Evolutionary conservation across 169 alveolate genomes (phyloP).

Genomic region (Perkinsus olseni): DNA sequence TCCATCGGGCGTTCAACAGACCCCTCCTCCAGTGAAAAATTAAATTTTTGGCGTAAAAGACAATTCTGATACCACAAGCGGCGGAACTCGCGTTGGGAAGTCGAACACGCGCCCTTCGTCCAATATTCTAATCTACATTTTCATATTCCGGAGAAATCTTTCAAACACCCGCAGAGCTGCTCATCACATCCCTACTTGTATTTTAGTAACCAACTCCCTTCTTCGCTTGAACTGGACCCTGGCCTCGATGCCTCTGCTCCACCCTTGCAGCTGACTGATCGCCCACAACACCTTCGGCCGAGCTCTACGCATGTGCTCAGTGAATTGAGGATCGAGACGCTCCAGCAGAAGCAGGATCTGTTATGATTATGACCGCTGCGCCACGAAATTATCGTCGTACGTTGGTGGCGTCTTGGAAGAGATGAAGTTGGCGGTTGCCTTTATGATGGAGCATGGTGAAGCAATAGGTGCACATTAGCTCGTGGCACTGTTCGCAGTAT

Average conservation of each 20-base stretch:
- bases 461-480: conserved; percentile 14
- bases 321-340: neutral
- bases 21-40: neutral
- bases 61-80: too few species aligned
- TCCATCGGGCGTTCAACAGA: neutral
- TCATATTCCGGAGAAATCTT: neutral
- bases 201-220: conserved; percentile 19
- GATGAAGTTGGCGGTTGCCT: conserved; percentile 4
- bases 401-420: neutral
- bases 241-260: conserved; percentile 32
- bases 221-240: conserved; percentile 14
- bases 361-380: too few species aligned
- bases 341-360: neutral
- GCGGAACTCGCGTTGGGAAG: too few species aligned
- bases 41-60: neutral
- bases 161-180: neutral
- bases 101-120: too few species aligned
- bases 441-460: conserved; percentile 31
- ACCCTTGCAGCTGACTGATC: conserved; percentile 28
- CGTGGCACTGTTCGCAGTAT: conserved; percentile 22
- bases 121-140: neutral
- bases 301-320: conserved; percentile 33
- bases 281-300: conserved; percentile 35
- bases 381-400: too few species aligned
- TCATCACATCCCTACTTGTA: neutral